phyloP scores from a whole-genome alignment of 78 protist genomes.

The Monocercomonoides exilis region DNA sequence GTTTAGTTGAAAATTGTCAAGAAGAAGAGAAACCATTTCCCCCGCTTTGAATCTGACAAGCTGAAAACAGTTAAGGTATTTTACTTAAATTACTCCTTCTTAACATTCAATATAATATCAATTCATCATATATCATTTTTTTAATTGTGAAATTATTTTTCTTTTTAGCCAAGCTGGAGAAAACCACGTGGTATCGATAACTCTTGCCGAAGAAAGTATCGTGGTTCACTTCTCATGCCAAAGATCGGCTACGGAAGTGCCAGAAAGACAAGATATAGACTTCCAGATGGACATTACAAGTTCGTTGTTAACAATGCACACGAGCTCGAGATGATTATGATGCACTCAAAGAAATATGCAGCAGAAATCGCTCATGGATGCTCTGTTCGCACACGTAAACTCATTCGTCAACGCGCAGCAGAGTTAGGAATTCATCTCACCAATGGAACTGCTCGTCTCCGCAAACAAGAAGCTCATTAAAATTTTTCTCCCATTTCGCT shows the following conservation, averaged over 20 bases:
- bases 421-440: background rate
- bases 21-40: background rate
- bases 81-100: background rate
- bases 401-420: background rate
- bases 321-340: background rate
- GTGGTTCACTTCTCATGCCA: background rate
- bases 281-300: constrained; percentile 1
- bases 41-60: no score
- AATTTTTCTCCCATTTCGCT: no score
- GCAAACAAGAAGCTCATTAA: constrained; percentile 3
- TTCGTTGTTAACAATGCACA: background rate
- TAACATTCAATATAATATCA: background rate
- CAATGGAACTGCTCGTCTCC: background rate
- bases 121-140: background rate
- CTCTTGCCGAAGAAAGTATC: background rate
- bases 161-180: constrained; percentile 1
- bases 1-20: background rate
- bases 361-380: background rate
- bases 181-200: constrained; percentile 2
- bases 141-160: background rate
- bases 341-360: constrained; percentile 1
- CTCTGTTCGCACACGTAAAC: background rate
- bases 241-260: constrained; percentile 8
- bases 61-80: no score
- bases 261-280: constrained; percentile 2